Evolutionary conservation across 2,329 filamentous ascomycete genomes (phyloP), one percentile per base, ranked within the genome.

Genomic region (Talaromyces sp.): DNA sequence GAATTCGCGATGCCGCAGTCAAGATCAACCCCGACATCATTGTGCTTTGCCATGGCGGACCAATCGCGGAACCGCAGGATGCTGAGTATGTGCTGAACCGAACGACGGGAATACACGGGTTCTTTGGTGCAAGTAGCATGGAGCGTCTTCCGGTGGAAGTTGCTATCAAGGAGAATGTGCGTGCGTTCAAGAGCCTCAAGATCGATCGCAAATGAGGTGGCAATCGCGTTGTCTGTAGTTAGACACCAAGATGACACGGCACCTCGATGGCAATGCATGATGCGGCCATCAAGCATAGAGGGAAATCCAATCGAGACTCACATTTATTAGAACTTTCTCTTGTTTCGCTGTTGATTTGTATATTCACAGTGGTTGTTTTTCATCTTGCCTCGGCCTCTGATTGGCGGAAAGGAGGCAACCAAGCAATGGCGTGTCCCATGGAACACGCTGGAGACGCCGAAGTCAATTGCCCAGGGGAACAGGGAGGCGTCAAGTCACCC

Each of bases 61-160:
- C 87, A 0, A 87, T 90, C 63, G 85, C 86, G 3, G 79, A 79
- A 56, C 85, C 85, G 0, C 75, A 83, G 53, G 86, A 90, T 70
- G 87, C 87, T 0, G 76, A 82, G 64, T 88, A 84, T 68, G 81
- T 90, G 10, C 76, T 90, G 31, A 77, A 77, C 24, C 75, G 81
- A 64, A 87, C 85, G 0, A 80, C 78, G 43, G 87, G 86, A 0
- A 76, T 89, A n/a, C 86, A 89, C 73, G 87, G 88, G 0, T 90
- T 90, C 70, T 89, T 85, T 66, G 88, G 87, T 0, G 88, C 87
- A 11, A 88, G 85, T 63, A 73, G 83, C 58, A 88, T 90, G 83
- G 87, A 90, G 72, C 76, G 87, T 50, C 72, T 89, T 63, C 87
- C 87, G 0, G 87, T 89, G 11, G 87, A 89, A 68, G 75, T 81